Percentiles rank a stretch among this genome's conserved stretches.
These are phyloP conservation scores for Plasmodium gaboni DNA, from an alignment of 169 alveolate genomes.

Conservation along the genomic window DNA sequence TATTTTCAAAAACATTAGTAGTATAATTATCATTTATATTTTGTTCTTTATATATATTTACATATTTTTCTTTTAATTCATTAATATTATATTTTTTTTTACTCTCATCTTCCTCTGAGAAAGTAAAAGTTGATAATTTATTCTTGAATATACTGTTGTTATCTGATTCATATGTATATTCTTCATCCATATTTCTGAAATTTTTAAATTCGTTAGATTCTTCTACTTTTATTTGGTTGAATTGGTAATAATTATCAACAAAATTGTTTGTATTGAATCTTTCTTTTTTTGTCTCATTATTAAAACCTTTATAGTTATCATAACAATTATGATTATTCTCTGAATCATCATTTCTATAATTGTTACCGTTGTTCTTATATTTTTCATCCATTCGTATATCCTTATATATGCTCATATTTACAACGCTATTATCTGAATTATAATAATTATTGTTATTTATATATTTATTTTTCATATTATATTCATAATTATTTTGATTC, in stretches of 20 bases:
- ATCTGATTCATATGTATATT: constrained; percentile 1
- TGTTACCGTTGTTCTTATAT: constrained; percentile 1
- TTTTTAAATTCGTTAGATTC: constrained; percentile 23
- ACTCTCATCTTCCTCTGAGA: constrained; percentile 12
- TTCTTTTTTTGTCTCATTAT: constrained; percentile 8
- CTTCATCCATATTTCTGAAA: constrained; percentile 9
- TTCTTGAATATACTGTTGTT: constrained; percentile 11
- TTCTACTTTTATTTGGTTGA: constrained; percentile 9
- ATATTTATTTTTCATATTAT: constrained; percentile 11
- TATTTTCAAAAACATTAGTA: constrained; percentile 21
- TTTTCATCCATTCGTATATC: constrained; percentile 44
- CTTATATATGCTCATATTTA: constrained; percentile 26
- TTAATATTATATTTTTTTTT: constrained; percentile 16
- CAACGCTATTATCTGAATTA: constrained; percentile 9
- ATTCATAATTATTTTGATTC: constrained; percentile 22
- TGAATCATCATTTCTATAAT: not conserved
- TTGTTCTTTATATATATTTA: constrained; percentile 21
- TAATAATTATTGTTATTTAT: constrained; percentile 6
- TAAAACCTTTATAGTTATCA: not conserved
- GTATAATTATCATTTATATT: constrained; percentile 8
- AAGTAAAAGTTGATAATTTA: constrained; percentile 7
- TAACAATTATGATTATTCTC: not conserved
- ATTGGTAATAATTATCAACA: constrained; percentile 15
- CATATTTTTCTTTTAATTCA: constrained; percentile 50
- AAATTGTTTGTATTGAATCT: constrained; percentile 27